Evolutionary conservation across 1,139 yeast species (phyloP).

Genomic region (Taiozyma sp.): DNA sequence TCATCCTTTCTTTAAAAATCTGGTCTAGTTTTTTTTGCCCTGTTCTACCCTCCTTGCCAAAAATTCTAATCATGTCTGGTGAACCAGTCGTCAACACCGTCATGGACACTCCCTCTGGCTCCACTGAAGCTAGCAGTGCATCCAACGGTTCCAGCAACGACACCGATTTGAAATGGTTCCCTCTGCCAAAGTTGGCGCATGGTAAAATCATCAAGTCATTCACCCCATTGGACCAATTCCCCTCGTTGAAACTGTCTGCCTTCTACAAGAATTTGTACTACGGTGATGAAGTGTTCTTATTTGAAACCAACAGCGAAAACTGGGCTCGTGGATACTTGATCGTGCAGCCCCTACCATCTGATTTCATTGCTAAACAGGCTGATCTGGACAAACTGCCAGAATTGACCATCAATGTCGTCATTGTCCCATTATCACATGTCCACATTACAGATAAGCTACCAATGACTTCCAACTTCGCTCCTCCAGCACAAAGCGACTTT

Average conservation of each 20-base stretch:
- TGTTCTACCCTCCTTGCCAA: background rate
- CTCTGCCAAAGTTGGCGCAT: conserved; percentile 35
- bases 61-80: background rate
- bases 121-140: background rate
- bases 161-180: conserved; percentile 33
- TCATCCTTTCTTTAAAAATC: background rate
- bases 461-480: conserved; percentile 25
- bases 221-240: conserved; percentile 47
- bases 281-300: conserved; percentile 78
- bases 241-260: conserved; percentile 26
- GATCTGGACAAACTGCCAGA: conserved; percentile 62
- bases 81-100: background rate
- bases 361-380: conserved; percentile 57
- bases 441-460: conserved; percentile 25
- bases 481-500: conserved; percentile 27
- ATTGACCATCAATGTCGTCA: conserved; percentile 42
- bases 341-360: conserved; percentile 60
- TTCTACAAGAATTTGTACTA: conserved; percentile 57
- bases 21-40: background rate
- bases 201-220: conserved; percentile 59
- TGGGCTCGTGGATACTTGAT: conserved; percentile 83
- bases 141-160: background rate
- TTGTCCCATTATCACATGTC: conserved; percentile 59
- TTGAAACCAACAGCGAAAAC: conserved; percentile 58
- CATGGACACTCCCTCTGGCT: background rate